These are phyloP conservation scores for Amanita exitialis DNA, from an alignment of 768 basidiomycete species.

Conservation along the genomic window DNA sequence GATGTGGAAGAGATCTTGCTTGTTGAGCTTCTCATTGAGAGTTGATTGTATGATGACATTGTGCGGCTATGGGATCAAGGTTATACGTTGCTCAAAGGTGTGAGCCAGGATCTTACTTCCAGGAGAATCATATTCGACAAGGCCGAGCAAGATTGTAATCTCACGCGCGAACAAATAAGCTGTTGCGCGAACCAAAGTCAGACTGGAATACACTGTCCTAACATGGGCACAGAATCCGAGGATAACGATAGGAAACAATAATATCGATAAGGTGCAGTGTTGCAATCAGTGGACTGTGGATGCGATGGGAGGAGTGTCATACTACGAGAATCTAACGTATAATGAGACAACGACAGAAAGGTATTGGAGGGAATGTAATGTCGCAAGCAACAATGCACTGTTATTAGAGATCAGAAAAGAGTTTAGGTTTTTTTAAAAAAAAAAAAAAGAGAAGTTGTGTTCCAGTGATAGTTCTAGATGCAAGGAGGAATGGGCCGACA, in stretches of 20 bases:
- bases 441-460: not conserved
- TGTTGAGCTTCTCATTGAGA: slow-evolving; percentile 73
- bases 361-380: slow-evolving; percentile 4
- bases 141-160: not conserved
- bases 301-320: not conserved
- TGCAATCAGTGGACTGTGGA: not conserved
- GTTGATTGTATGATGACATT: slow-evolving; percentile 92
- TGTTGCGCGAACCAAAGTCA: not conserved
- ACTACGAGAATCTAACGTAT: slow-evolving; percentile 1
- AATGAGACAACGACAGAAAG: not conserved
- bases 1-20: slow-evolving; percentile 34
- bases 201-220: not conserved
- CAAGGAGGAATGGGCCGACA: not conserved
- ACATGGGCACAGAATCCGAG: not conserved
- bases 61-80: slow-evolving; percentile 47
- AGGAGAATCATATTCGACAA: slow-evolving; percentile 62
- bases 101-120: slow-evolving; percentile 41
- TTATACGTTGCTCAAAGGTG: not conserved
- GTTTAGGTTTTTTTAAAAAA: not conserved
- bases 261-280: slow-evolving; percentile 2
- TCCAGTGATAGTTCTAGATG: slow-evolving; percentile 6
- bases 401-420: not conserved
- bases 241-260: not conserved
- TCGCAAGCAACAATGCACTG: slow-evolving; percentile 4
- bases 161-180: not conserved